Conservation (phyloP, 1,284 basidiomycete genomes). For the Microbotryum saponariae region DNA sequence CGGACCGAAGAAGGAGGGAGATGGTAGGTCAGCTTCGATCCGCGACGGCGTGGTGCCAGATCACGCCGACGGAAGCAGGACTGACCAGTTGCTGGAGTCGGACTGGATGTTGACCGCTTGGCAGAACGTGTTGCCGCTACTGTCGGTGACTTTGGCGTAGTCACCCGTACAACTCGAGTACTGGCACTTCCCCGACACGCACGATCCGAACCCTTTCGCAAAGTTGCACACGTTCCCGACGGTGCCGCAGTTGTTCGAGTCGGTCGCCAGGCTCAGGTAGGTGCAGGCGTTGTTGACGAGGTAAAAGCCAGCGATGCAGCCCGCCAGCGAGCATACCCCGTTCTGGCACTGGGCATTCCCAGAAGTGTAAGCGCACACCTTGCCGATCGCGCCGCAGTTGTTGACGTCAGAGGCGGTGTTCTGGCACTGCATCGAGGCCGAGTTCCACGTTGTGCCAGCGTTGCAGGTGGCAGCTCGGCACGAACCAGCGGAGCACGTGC, state of each 20-base stretch:
- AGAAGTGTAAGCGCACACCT: slow-evolving; percentile 7
- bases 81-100: slow-evolving; percentile 7
- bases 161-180: neutral
- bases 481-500: slow-evolving; percentile 12
- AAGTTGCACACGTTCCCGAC: neutral
- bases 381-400: slow-evolving; percentile 18
- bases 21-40: slow-evolving; percentile 12
- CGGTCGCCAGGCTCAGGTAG: neutral
- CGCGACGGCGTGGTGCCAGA: neutral
- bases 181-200: neutral
- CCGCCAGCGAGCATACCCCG: neutral
- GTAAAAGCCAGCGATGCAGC: neutral
- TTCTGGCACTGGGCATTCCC: slow-evolving; percentile 3
- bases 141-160: slow-evolving; percentile 1
- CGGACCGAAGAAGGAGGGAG: neutral
- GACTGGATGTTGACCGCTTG: neutral
- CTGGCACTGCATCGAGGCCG: slow-evolving; percentile 8
- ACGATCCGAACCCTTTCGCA: neutral
- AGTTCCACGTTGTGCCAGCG: slow-evolving; percentile 7
- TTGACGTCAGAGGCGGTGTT: slow-evolving; percentile 3
- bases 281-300: neutral
- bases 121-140: neutral
- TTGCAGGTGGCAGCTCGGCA: slow-evolving; percentile 12
- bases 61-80: too few species aligned
- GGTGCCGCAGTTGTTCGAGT: slow-evolving; percentile 4